Conservation (phyloP, 2,329 filamentous ascomycete species). For the Aspergillus arachidicola region DNA sequence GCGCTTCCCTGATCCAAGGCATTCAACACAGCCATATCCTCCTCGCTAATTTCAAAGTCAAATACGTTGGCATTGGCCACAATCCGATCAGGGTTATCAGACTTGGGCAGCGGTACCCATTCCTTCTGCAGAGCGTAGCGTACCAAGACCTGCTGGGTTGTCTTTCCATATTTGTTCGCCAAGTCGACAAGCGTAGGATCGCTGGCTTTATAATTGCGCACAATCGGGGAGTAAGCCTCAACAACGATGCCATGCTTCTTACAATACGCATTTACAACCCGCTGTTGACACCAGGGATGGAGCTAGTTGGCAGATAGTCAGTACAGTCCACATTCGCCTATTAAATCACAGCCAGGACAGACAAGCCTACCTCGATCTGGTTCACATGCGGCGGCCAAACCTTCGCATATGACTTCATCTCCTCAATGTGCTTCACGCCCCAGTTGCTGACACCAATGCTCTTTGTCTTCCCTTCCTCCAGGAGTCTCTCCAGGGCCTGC, state of each 20-base stretch:
- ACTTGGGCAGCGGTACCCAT: slow-evolving; percentile 73
- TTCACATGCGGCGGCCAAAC: slow-evolving; percentile 72
- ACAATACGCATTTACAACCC: slow-evolving; percentile 60
- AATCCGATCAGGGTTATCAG: slow-evolving; percentile 68
- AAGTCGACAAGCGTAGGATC: slow-evolving; percentile 67
- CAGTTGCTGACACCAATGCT: slow-evolving; percentile 76
- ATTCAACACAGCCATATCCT: slow-evolving; percentile 61
- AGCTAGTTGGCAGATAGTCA: slow-evolving; percentile 50
- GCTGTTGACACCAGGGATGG: slow-evolving; percentile 72
- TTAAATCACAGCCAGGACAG: no score
- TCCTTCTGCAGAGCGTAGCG: slow-evolving; percentile 83
- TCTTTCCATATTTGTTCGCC: slow-evolving; percentile 72
- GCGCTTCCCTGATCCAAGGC: slow-evolving; percentile 52
- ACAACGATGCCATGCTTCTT: slow-evolving; percentile 54
- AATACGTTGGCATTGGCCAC: slow-evolving; percentile 66
- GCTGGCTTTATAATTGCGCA: slow-evolving; percentile 71
- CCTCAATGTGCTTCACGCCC: slow-evolving; percentile 67
- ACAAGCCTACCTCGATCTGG: slow-evolving; percentile 66
- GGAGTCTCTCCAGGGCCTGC: slow-evolving; percentile 65
- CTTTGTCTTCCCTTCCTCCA: slow-evolving; percentile 61
- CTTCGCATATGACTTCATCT: slow-evolving; percentile 66
- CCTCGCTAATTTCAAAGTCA: slow-evolving; percentile 58
- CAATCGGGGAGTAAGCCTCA: slow-evolving; percentile 57
- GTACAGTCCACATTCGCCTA: neutral
- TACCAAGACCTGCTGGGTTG: slow-evolving; percentile 75